Percentiles rank a stretch among this genome's conserved stretches.
Conservation (phyloP, 208 protist species). For the Wallacemonas rigidus region DNA sequence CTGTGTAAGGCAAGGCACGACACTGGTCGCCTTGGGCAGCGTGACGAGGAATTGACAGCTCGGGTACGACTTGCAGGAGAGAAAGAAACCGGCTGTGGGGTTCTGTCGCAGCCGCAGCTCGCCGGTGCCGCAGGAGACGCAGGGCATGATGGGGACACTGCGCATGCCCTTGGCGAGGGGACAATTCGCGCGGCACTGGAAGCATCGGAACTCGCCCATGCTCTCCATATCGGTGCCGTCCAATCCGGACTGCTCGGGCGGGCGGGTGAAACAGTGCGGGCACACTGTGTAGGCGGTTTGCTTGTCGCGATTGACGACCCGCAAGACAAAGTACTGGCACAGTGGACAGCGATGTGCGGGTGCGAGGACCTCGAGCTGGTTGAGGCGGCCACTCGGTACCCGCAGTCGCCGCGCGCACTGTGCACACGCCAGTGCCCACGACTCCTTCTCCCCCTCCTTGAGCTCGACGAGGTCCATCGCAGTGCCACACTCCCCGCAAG, state of each 20-base stretch:
- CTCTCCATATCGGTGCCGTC: slow-evolving; percentile 36
- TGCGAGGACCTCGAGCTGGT: slow-evolving; percentile 35
- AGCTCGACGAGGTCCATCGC: slow-evolving; percentile 65
- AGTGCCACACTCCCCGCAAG: slow-evolving; percentile 52
- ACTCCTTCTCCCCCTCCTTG: slow-evolving; percentile 36
- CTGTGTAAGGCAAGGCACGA: slow-evolving; percentile 42
- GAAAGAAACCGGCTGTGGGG: slow-evolving; percentile 35
- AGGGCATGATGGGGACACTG: slow-evolving; percentile 58
- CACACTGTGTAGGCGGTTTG: slow-evolving; percentile 77
- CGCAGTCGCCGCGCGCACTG: slow-evolving; percentile 47
- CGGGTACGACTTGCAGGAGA: slow-evolving; percentile 79
- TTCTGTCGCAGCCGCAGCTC: slow-evolving; percentile 68
- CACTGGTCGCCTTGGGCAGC: slow-evolving; percentile 57
- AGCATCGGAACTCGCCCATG: slow-evolving; percentile 78
- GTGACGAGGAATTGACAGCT: slow-evolving; percentile 53
- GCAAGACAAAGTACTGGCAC: slow-evolving; percentile 68
- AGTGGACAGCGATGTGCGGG: slow-evolving; percentile 57
- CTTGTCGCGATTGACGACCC: slow-evolving; percentile 69
- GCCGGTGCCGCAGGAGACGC: slow-evolving; percentile 58
- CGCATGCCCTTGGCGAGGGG: slow-evolving; percentile 71
- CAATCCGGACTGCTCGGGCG: slow-evolving; percentile 30
- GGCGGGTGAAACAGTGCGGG: slow-evolving; percentile 75
- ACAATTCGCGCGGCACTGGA: slow-evolving; percentile 82
- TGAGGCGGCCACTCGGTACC: slow-evolving; percentile 60
- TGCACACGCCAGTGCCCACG: slow-evolving; percentile 53